These are phyloP conservation scores for Psidium friedrichsthalianum DNA, from an alignment of 345 rosid genomes.

Conservation along the genomic window DNA sequence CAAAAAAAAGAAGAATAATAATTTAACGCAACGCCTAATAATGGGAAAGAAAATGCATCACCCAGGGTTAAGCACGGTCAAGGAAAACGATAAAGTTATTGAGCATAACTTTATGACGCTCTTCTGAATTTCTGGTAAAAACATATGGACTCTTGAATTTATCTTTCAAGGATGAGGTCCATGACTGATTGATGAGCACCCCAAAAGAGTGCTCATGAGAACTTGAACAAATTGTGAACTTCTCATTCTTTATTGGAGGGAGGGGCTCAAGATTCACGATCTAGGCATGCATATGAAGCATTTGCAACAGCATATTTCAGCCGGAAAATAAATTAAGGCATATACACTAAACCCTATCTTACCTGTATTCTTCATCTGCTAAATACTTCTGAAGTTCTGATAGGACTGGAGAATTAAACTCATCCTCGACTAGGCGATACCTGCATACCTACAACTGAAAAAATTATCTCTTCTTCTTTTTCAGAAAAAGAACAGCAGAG, in stretches of 20 bases:
- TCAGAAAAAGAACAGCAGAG: neutral
- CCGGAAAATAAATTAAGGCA: neutral
- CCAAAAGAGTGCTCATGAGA: neutral
- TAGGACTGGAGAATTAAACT: conserved; percentile 60
- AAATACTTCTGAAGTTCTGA: conserved; percentile 65
- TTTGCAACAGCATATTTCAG: neutral
- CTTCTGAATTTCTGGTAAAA: neutral
- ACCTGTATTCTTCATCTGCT: conserved; percentile 86
- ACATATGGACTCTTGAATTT: neutral
- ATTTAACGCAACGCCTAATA: neutral
- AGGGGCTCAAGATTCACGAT: neutral
- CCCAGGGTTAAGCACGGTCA: neutral
- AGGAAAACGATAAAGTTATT: neutral
- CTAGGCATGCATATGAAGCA: neutral
- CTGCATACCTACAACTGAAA: conserved; percentile 60
- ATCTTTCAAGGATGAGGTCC: neutral
- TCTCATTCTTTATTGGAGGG: neutral
- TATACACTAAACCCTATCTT: neutral
- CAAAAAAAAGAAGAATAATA: neutral
- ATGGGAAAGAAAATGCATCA: neutral
- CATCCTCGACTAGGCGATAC: conserved; percentile 66
- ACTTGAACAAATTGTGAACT: neutral
- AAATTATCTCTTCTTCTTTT: neutral
- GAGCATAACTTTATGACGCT: neutral
- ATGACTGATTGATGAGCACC: neutral